Percentiles rank a stretch among this genome's conserved stretches.
phyloP scores from a whole-genome alignment of 441 rosid genomes.

The Jatropha multifida region DNA sequence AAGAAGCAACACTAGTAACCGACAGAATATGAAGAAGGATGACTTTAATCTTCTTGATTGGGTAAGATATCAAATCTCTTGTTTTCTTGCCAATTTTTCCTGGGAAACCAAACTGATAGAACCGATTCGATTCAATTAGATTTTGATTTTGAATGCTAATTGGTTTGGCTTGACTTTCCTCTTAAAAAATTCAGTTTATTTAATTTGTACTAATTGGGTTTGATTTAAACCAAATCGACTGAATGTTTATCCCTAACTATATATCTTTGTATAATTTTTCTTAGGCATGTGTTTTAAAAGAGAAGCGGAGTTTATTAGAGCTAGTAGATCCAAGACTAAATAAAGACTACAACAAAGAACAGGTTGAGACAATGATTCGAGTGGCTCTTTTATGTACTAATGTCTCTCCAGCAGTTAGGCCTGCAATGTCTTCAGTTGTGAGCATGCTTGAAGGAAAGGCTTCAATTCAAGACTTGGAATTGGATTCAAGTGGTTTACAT shows the following conservation, averaged over 20 bases:
- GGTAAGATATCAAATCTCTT: conserved; percentile 26
- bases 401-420: conserved; percentile 46
- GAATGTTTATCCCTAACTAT: neutral
- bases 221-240: no score
- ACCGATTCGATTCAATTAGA: no score
- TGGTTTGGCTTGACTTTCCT: no score
- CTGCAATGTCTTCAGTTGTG: conserved; percentile 65
- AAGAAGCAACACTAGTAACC: conserved; percentile 32
- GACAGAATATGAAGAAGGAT: conserved; percentile 25
- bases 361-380: conserved; percentile 51
- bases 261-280: neutral
- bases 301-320: conserved; percentile 43
- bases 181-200: no score
- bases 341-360: conserved; percentile 41
- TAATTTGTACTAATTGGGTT: no score
- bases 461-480: conserved; percentile 29
- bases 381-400: conserved; percentile 57
- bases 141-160: no score
- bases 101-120: no score
- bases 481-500: conserved; percentile 17
- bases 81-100: neutral
- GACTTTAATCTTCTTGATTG: conserved; percentile 44
- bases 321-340: conserved; percentile 55
- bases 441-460: conserved; percentile 69
- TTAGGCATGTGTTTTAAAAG: conserved; percentile 53